Evolutionary conservation across 768 basidiomycete genomes (phyloP).

Genomic region (Suillus sp.): DNA sequence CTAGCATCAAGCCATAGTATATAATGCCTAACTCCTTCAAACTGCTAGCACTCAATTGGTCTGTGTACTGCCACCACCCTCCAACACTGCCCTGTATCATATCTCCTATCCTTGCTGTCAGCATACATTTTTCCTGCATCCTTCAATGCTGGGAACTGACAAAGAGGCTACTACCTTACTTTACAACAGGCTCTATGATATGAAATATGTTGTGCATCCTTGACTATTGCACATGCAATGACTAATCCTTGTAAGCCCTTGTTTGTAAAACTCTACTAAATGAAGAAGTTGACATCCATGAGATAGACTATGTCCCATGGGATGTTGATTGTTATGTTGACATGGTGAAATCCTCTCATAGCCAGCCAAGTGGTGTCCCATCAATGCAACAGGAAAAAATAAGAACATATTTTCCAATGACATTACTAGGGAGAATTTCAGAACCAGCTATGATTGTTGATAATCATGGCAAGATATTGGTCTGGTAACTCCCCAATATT

Average conservation of each 20-base stretch:
- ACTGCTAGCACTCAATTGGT: too few species aligned
- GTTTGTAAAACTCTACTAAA: neutral
- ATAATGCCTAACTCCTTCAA: too few species aligned
- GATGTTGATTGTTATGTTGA: neutral
- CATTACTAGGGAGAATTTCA: neutral
- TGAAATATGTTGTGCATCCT: neutral
- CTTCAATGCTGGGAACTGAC: too few species aligned
- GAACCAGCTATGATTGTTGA: slow-evolving; percentile 4
- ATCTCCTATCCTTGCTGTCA: too few species aligned
- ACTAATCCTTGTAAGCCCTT: neutral
- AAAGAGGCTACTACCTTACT: too few species aligned
- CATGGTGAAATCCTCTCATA: neutral
- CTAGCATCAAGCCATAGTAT: too few species aligned
- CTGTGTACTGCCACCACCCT: too few species aligned
- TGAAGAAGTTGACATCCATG: neutral
- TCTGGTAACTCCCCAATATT: neutral
- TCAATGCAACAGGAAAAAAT: neutral
- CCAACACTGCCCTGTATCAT: too few species aligned
- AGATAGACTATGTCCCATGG: neutral
- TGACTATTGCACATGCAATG: neutral
- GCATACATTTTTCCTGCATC: too few species aligned
- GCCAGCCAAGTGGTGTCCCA: neutral
- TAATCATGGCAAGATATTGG: slow-evolving; percentile 3
- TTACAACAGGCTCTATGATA: too few species aligned
- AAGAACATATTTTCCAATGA: neutral